Evolutionary conservation across 2,329 filamentous ascomycete genomes (phyloP).

Genomic region (Ophiostoma populinum): DNA sequence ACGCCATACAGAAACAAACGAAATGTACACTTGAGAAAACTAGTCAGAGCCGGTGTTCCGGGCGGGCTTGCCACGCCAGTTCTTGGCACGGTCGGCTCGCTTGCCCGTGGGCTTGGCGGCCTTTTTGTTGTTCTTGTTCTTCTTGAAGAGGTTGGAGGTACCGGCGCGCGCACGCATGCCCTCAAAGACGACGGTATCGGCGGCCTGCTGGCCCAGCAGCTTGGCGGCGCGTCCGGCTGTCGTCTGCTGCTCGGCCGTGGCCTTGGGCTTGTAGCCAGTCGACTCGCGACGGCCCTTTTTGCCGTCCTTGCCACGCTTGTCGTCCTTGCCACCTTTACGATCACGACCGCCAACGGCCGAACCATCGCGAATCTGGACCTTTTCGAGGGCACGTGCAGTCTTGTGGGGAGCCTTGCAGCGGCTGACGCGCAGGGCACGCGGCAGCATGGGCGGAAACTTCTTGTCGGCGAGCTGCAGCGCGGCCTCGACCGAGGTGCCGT

Average conservation of each 20-base stretch:
- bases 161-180: conserved; percentile 55
- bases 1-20: no score
- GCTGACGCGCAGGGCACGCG: conserved; percentile 67
- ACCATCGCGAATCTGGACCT: conserved; percentile 10
- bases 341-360: background rate
- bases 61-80: conserved; percentile 1
- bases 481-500: conserved; percentile 77
- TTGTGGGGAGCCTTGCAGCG: conserved; percentile 63
- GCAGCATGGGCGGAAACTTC: conserved; percentile 88
- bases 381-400: conserved; percentile 34
- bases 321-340: background rate
- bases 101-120: background rate
- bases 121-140: conserved; percentile 7
- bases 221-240: conserved; percentile 56
- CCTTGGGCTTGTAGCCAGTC: conserved; percentile 50
- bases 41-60: no score
- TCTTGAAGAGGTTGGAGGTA: conserved; percentile 37
- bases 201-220: conserved; percentile 51
- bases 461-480: conserved; percentile 78
- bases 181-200: conserved; percentile 58
- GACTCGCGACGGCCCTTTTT: conserved; percentile 6
- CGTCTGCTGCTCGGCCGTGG: conserved; percentile 48
- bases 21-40: no score
- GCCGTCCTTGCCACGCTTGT: conserved; percentile 7
- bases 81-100: background rate